Base-by-base conservation (phyloP, 805 yeast genomes). In the Metschnikowia anglica region DNA sequence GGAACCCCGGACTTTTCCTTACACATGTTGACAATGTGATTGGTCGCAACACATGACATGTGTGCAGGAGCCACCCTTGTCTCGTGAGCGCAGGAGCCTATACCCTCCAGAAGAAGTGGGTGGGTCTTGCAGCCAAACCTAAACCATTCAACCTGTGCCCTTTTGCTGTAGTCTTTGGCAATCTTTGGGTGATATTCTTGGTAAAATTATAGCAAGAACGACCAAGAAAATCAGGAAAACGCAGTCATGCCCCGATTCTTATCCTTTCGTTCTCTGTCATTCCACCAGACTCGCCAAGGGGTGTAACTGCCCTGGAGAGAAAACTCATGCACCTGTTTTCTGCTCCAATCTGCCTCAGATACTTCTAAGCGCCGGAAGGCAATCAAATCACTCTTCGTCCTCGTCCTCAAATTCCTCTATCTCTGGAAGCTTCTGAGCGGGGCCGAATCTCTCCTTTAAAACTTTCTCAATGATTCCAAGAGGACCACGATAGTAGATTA, bases 391-490 rank as follows among this genome's bases (percentile, higher is more conserved):
- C 45, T 66, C 72, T 21, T 49, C 61, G 43, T 70, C 74, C 51
- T 70, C 74, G 3, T 60, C 65, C 49, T 70, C 76, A 46, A 61
- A 61, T 53, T 69, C 71, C 51, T 70, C 73, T 11, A 70, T 53
- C 31, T 67, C 70, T 9, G 63, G 66, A 4, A 68, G 43, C 24
- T 61, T 51, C 34, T 55, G 54, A 1, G 69, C 62, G 5, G 57
- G 59, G 0, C 74, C 74, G 39, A 66, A 62, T 32, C 76, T 53
- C 46, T 70, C 76, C 5, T 53, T 47, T 28, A 70, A 49, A 2
- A 65, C 68, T 49, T 68, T 70, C 40, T 66, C 73, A 16, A 70
- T 48, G 17, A 70, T 56, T 3, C 74, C 75, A 33, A 70, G 54
- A 1, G 76, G 76, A 1, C 76, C 75, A 36, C 56, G 57, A 47